Evolutionary conservation across 139 green algal genomes (phyloP).

Genomic region (Chlorella ohadii): DNA sequence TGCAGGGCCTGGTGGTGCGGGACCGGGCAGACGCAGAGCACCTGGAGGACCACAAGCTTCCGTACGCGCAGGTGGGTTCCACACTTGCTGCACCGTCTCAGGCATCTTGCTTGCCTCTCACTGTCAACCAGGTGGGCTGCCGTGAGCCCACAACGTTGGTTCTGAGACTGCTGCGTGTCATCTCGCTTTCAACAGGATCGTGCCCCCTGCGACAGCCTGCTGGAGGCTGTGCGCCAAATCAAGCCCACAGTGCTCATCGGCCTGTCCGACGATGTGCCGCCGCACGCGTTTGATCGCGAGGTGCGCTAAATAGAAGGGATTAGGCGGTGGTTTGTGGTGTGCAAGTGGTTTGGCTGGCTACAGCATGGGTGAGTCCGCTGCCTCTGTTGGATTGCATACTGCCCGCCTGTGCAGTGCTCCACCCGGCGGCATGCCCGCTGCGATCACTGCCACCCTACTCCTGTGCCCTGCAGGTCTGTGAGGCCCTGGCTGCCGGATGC

Average conservation of each 20-base stretch:
- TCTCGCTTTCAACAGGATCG: constrained; percentile 14
- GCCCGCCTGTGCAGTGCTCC: too few species aligned
- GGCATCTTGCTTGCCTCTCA: too few species aligned
- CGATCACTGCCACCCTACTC: too few species aligned
- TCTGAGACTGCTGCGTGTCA: too few species aligned
- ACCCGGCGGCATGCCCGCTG: too few species aligned
- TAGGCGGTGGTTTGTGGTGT: neutral
- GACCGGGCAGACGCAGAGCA: constrained; percentile 69
- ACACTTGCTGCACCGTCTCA: too few species aligned
- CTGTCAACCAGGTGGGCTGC: too few species aligned
- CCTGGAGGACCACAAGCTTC: constrained; percentile 83
- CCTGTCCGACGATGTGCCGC: constrained; percentile 41
- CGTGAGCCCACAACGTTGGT: too few species aligned
- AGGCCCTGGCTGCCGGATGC: constrained; percentile 56
- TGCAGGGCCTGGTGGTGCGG: constrained; percentile 78
- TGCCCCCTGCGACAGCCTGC: constrained; percentile 55
- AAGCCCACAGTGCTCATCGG: constrained; percentile 84
- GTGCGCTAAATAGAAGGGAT: neutral
- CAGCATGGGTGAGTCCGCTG: too few species aligned
- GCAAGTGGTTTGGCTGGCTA: neutral
- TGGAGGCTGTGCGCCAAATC: constrained; percentile 70
- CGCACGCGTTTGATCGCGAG: constrained; percentile 60
- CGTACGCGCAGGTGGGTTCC: constrained; percentile 69
- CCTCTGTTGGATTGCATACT: too few species aligned
- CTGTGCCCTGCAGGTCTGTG: constrained; percentile 8